These are phyloP conservation scores for Populus trichocarpa DNA, from an alignment of 441 rosid species.

Conservation along the genomic window DNA sequence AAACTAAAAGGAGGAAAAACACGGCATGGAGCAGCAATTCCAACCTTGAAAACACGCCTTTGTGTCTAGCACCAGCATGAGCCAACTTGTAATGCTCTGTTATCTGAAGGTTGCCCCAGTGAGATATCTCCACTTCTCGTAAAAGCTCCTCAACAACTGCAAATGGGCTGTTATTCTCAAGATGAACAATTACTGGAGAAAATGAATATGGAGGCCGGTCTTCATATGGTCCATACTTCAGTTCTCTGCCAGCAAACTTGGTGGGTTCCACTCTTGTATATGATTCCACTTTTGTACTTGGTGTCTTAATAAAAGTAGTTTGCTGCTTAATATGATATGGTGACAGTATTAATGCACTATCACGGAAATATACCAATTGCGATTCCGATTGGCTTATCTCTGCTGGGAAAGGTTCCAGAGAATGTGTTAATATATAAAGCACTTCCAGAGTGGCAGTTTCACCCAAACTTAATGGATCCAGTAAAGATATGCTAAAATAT, in stretches of 20 bases:
- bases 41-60: slow-evolving; percentile 94
- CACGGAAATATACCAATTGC: slow-evolving; percentile 83
- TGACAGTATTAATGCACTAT: slow-evolving; percentile 72
- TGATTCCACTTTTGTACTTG: slow-evolving; percentile 79
- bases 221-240: slow-evolving; percentile 91
- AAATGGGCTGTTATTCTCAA: slow-evolving; percentile 93
- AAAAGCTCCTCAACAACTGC: slow-evolving; percentile 98
- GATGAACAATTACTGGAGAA: slow-evolving; percentile 79
- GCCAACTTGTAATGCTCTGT: slow-evolving; percentile 84
- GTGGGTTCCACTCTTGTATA: slow-evolving; percentile 84
- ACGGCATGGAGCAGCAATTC: slow-evolving; percentile 18
- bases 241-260: slow-evolving; percentile 63
- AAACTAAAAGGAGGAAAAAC: background rate
- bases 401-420: slow-evolving; percentile 84
- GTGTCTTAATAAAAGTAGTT: slow-evolving; percentile 69
- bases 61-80: slow-evolving; percentile 93
- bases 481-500: slow-evolving; percentile 49
- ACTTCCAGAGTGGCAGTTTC: slow-evolving; percentile 75
- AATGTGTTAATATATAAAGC: slow-evolving; percentile 72
- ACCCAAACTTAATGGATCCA: slow-evolving; percentile 56
- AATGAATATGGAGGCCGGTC: slow-evolving; percentile 64
- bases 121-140: slow-evolving; percentile 93
- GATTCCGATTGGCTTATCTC: slow-evolving; percentile 94
- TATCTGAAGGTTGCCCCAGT: slow-evolving; percentile 95
- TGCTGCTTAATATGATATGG: slow-evolving; percentile 81